Conservation (phyloP, 139 green algal genomes). For the Chlamydomonas sp. region DNA sequence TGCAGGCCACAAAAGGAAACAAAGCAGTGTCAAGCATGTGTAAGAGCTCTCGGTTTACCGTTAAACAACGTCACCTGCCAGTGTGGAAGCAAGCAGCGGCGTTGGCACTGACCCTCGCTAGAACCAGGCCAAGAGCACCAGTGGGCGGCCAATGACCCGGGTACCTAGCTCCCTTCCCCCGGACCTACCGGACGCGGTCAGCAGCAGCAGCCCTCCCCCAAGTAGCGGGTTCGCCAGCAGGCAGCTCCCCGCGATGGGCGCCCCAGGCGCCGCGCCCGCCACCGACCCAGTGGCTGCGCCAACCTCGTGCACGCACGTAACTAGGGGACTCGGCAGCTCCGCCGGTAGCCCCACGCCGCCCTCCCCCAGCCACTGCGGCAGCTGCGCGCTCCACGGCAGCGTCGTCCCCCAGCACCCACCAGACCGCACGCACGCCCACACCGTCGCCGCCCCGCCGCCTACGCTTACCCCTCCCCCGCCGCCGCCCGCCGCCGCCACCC, state of each 20-base stretch:
- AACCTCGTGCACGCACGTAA: conserved; percentile 21
- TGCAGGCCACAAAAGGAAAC: neutral
- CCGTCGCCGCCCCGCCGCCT: neutral
- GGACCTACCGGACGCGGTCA: conserved; percentile 13
- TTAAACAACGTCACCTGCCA: too few species aligned
- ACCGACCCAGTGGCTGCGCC: neutral
- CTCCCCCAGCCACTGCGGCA: conserved; percentile 5
- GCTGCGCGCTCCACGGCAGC: conserved; percentile 22
- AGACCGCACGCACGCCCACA: neutral
- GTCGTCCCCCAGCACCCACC: conserved; percentile 11
- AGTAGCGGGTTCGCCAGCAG: conserved; percentile 22
- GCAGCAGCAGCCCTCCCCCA: conserved; percentile 12
- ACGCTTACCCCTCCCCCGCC: neutral
- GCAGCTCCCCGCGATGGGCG: neutral
- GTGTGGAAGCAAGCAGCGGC: too few species aligned
- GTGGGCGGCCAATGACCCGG: too few species aligned
- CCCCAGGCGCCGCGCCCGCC: neutral
- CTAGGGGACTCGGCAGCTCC: conserved; percentile 23
- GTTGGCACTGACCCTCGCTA: too few species aligned
- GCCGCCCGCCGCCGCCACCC: neutral
- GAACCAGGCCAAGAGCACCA: too few species aligned
- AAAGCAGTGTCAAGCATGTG: too few species aligned
- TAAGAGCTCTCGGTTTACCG: too few species aligned
- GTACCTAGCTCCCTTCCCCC: neutral
- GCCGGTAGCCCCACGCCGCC: neutral